Conservation (phyloP, 2,329 filamentous ascomycete genomes). For the Trichophyton schoenleinii region DNA sequence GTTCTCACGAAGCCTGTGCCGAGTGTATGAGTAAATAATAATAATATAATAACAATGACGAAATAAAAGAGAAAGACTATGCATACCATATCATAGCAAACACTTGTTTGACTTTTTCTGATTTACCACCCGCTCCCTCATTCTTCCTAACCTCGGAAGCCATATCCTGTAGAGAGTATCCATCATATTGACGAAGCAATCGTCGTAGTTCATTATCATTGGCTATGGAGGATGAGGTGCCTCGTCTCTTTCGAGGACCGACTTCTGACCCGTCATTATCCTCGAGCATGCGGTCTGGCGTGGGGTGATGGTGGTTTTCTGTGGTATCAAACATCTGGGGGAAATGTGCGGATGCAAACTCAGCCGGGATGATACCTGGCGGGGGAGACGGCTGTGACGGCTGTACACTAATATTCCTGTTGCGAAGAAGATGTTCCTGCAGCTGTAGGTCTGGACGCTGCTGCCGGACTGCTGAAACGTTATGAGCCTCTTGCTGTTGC, state of each 20-base stretch:
- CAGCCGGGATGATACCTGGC: slow-evolving; percentile 20
- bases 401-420: slow-evolving; percentile 18
- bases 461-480: slow-evolving; percentile 22
- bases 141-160: slow-evolving; percentile 38
- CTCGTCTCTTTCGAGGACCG: slow-evolving; percentile 34
- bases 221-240: slow-evolving; percentile 35
- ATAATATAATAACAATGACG: not conserved
- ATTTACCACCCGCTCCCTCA: slow-evolving; percentile 38
- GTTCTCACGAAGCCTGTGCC: slow-evolving; percentile 35
- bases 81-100: slow-evolving; percentile 42
- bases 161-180: slow-evolving; percentile 35
- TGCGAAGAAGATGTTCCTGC: slow-evolving; percentile 23
- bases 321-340: slow-evolving; percentile 31
- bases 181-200: slow-evolving; percentile 36
- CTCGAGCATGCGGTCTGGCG: slow-evolving; percentile 29
- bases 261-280: slow-evolving; percentile 34
- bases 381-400: slow-evolving; percentile 23
- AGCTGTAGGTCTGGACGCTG: slow-evolving; percentile 28
- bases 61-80: not conserved
- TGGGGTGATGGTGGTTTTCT: slow-evolving; percentile 23
- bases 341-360: slow-evolving; percentile 27
- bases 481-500: slow-evolving; percentile 20
- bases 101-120: slow-evolving; percentile 41
- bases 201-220: slow-evolving; percentile 39
- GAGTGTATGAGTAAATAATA: not conserved